These are phyloP conservation scores for Saccharomycopsis fibuligera DNA, from an alignment of 805 yeast species.

Conservation along the genomic window DNA sequence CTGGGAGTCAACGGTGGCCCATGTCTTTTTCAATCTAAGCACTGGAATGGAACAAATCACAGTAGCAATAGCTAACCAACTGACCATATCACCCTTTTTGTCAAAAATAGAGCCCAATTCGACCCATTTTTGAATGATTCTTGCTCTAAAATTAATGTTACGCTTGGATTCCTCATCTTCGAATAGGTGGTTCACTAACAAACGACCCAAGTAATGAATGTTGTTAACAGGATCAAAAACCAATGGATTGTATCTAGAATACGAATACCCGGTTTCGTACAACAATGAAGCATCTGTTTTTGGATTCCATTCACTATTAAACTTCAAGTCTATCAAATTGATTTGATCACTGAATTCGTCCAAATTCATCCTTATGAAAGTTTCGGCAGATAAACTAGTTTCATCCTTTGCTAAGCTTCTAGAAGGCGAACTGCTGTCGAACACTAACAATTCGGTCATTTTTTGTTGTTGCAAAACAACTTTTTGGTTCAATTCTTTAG, in stretches of 20 bases:
- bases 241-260: constrained; percentile 61
- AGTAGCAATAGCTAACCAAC: constrained; percentile 89
- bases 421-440: constrained; percentile 23
- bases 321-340: constrained; percentile 58
- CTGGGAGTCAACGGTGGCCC: constrained; percentile 64
- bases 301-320: constrained; percentile 71
- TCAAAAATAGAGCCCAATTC: constrained; percentile 73
- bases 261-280: constrained; percentile 39
- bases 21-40: constrained; percentile 62
- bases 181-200: constrained; percentile 65
- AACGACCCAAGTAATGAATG: constrained; percentile 71
- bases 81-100: constrained; percentile 82
- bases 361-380: constrained; percentile 50
- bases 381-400: constrained; percentile 28
- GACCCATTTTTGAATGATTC: constrained; percentile 75
- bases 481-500: constrained; percentile 45
- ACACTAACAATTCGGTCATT: constrained; percentile 33
- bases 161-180: constrained; percentile 34
- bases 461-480: constrained; percentile 46
- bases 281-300: constrained; percentile 70
- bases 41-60: constrained; percentile 77
- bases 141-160: constrained; percentile 42
- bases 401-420: constrained; percentile 17
- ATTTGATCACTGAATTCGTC: constrained; percentile 56
- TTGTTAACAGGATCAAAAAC: constrained; percentile 61